A percentile compares a stretch with the other conserved stretches of the same genome.
Conservation (phyloP, 208 protist genomes). For the Leishmania major region DNA sequence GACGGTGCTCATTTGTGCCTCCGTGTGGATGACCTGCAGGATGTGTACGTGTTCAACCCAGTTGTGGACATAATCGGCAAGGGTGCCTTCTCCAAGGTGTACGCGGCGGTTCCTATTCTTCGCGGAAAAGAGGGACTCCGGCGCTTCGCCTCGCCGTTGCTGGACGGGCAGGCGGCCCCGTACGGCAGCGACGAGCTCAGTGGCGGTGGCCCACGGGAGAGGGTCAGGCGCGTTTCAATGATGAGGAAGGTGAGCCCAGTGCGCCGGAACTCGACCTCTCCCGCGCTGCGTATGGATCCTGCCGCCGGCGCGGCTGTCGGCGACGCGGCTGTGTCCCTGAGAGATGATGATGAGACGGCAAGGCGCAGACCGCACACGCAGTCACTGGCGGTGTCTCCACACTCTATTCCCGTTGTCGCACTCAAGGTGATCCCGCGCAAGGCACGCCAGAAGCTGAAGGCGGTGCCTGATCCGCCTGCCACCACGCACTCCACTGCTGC, state of each 20-base stretch:
- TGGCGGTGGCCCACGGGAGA: neutral
- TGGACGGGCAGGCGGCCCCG: neutral
- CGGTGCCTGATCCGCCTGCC: neutral
- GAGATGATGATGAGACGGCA: neutral
- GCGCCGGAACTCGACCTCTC: neutral
- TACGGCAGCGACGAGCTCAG: neutral
- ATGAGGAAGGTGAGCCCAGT: neutral
- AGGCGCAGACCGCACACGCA: neutral
- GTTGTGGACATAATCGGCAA: conserved; percentile 64
- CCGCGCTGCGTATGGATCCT: neutral
- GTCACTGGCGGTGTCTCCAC: neutral
- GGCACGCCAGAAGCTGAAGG: conserved; percentile 22
- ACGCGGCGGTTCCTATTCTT: conserved; percentile 69
- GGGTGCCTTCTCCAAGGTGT: conserved; percentile 81
- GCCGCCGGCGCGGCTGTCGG: neutral
- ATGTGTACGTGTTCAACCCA: conserved; percentile 77
- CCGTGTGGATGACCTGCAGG: conserved; percentile 69
- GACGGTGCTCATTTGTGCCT: conserved; percentile 39
- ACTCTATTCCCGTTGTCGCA: conserved; percentile 39
- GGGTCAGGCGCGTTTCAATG: neutral
- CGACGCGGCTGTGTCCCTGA: neutral
- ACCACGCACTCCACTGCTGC: neutral
- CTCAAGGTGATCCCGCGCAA: conserved; percentile 70
- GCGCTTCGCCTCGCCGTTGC: conserved; percentile 10
- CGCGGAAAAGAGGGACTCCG: conserved; percentile 28